Percentiles rank a stretch among this genome's conserved stretches.
Conservation (phyloP, 139 green algal genomes). For the Axilococcus clingmanii region DNA sequence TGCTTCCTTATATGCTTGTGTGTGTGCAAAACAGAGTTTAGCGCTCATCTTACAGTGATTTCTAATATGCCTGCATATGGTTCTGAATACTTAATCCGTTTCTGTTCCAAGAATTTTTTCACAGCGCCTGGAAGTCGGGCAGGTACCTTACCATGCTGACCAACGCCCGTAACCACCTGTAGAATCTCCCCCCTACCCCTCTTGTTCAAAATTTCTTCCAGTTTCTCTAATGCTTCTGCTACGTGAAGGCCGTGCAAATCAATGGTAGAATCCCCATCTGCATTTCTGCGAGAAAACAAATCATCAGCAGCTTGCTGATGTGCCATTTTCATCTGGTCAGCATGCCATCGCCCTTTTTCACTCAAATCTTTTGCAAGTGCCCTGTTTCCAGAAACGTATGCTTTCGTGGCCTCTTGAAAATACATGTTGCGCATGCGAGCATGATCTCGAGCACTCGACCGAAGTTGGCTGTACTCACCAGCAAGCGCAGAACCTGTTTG, state of each 20-base stretch:
- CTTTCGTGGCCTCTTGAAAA: constrained; percentile 68
- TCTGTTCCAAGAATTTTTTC: background rate
- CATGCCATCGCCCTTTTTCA: constrained; percentile 40
- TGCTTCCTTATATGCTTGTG: no score
- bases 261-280: constrained; percentile 1
- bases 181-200: background rate
- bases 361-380: constrained; percentile 55
- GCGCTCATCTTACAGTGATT: background rate
- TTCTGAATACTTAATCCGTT: constrained; percentile 10
- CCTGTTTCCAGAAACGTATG: constrained; percentile 59
- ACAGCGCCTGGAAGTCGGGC: constrained; percentile 39
- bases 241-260: constrained; percentile 73
- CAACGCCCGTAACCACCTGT: constrained; percentile 49
- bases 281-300: constrained; percentile 46
- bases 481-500: constrained; percentile 41
- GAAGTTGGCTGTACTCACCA: constrained; percentile 34
- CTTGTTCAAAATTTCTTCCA: constrained; percentile 26
- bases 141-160: constrained; percentile 52
- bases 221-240: constrained; percentile 39
- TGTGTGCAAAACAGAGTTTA: no score
- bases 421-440: constrained; percentile 54
- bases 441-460: constrained; percentile 48
- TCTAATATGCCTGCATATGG: constrained; percentile 3
- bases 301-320: constrained; percentile 36
- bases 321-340: constrained; percentile 48